phyloP scores from a whole-genome alignment of 2,329 filamentous ascomycete genomes.

The Macrophomina pseudophaseolina region DNA sequence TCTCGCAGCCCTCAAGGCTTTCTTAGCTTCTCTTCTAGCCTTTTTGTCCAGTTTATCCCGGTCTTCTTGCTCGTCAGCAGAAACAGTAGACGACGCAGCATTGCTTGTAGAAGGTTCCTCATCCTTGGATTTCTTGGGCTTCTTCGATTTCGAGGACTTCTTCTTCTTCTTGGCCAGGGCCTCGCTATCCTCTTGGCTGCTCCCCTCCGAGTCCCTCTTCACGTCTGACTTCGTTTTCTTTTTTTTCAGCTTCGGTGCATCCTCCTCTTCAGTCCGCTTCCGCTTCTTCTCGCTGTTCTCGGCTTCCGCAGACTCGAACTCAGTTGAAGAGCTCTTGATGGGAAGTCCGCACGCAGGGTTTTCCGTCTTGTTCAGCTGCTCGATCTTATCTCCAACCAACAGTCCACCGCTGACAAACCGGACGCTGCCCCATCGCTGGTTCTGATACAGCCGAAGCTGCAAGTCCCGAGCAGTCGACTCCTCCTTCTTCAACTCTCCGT shows the following conservation, averaged over 20 bases:
- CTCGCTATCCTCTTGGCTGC: constrained; percentile 11
- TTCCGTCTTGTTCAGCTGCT: constrained; percentile 43
- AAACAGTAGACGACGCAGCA: constrained; percentile 29
- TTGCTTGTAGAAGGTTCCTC: constrained; percentile 28
- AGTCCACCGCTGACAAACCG: constrained; percentile 88
- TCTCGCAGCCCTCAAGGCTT: constrained; percentile 50
- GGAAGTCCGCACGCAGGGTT: no score
- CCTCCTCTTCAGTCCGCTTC: constrained; percentile 40
- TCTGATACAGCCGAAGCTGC: constrained; percentile 74
- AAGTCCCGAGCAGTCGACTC: constrained; percentile 70
- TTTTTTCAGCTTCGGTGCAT: constrained; percentile 41
- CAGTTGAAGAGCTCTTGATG: no score
- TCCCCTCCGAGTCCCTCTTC: constrained; percentile 31
- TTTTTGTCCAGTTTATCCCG: constrained; percentile 42
- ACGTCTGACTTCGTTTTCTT: constrained; percentile 45
- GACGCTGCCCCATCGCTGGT: constrained; percentile 76
- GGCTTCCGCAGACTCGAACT: not conserved
- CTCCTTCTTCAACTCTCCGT: constrained; percentile 73
- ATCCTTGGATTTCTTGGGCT: constrained; percentile 38
- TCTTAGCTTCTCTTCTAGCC: constrained; percentile 29
- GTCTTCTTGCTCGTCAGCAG: constrained; percentile 49
- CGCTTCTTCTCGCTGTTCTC: constrained; percentile 35
- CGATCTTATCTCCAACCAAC: constrained; percentile 63
- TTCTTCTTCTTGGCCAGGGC: constrained; percentile 34
- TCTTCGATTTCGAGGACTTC: constrained; percentile 38